Base-by-base conservation (phyloP, 257 asterid genomes). In the Solanum bukasovii region DNA sequence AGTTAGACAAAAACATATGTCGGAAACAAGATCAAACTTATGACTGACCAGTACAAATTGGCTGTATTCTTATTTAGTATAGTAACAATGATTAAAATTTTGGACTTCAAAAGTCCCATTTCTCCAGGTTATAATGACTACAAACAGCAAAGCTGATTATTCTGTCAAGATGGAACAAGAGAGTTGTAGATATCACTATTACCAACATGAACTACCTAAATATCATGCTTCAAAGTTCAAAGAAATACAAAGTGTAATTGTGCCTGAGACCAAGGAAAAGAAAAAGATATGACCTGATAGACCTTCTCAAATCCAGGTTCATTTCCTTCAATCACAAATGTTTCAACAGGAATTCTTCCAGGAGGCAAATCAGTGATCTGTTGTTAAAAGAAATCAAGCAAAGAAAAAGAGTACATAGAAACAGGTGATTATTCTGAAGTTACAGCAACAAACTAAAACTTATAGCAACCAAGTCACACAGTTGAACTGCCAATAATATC, bases 361-460 rank as follows among this genome's bases (percentile, higher is more conserved):
- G 98, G 98, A 87, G 98, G 99, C 90, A 95, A 91, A 92, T 94
- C 98, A 79, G 96, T 97, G 84, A 97, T 97, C 98, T 97, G 96
- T 85, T 77, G 90, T 90, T 91, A 77, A 49, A 86, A 87, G 49
- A 89, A 73, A 75, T 37, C 67, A 52, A 42, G 84, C 83, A 84
- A 87, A 56, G 72, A 44, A 87, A 70, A 40, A 79, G 1, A 52
- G 21, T 44, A 7, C 38, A 89, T 12, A 42, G 88, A 44, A 44
- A 42, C 0, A 85, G 21, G 46, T 85, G 31, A 27, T 84, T 25
- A 27, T 79, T 25, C 25, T 44, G 16, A 44, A 49, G 85, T 81
- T 81, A 29, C 42, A 81, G 5, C 37, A 31, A 86, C 34, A 70
- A 56, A 79, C 65, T 21, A 37, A 83, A 88, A 72, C 8, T 21